Conservation (phyloP, 2,329 filamentous ascomycete genomes). For the Claviceps africana region DNA sequence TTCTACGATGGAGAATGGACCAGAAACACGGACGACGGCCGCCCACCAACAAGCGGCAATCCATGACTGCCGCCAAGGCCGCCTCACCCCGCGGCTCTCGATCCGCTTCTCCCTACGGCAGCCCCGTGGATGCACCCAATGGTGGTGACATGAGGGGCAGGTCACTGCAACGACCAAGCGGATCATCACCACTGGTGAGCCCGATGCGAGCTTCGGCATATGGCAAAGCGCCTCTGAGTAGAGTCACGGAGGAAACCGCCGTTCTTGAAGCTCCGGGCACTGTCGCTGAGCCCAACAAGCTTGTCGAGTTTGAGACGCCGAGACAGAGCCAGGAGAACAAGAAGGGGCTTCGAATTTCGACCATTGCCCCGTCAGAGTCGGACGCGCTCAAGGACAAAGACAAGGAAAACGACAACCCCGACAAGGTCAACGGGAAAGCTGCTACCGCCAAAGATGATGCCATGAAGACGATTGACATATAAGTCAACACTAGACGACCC, state of each 20-base stretch:
- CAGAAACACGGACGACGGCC: constrained; percentile 72
- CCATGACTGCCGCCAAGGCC: constrained; percentile 28
- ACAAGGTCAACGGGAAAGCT: constrained; percentile 31
- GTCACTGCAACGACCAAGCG: constrained; percentile 55
- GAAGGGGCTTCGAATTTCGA: constrained; percentile 13
- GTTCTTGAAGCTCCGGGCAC: constrained; percentile 25
- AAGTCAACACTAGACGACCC: constrained; percentile 1
- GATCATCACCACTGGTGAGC: constrained; percentile 47
- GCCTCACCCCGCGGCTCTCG: constrained; percentile 33
- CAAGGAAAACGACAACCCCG: constrained; percentile 24
- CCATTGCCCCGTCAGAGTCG: constrained; percentile 20
- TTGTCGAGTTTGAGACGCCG: constrained; percentile 43
- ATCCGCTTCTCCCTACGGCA: constrained; percentile 48
- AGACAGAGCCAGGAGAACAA: constrained; percentile 30
- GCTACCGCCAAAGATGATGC: constrained; percentile 30
- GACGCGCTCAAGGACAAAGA: constrained; percentile 19
- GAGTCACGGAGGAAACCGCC: constrained; percentile 55
- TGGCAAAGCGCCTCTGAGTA: constrained; percentile 58
- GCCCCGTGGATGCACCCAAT: constrained; percentile 39
- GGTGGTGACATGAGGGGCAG: constrained; percentile 51
- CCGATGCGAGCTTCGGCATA: constrained; percentile 51
- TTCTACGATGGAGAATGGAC: constrained; percentile 86
- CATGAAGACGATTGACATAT: constrained; percentile 52
- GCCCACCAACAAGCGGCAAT: constrained; percentile 35
- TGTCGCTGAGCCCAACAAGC: constrained; percentile 30